Base-by-base conservation (phyloP, 208 protist genomes). In the Leishmania tropica region DNA sequence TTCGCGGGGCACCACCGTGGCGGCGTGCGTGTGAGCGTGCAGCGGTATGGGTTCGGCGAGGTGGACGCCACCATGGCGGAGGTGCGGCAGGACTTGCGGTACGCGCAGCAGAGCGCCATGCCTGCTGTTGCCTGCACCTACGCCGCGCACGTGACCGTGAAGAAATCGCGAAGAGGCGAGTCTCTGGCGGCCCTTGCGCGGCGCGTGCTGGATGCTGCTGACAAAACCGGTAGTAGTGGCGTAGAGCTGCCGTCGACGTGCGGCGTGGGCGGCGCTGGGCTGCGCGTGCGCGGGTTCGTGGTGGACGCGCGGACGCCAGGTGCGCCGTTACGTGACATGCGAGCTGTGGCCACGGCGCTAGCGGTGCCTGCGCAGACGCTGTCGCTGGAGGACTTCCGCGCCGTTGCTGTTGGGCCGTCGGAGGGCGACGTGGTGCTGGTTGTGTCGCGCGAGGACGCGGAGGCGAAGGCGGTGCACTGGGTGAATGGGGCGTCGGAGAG, bases 381-480 rank as follows among this genome's bases (percentile, higher is more conserved):
- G 3, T 85, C 90, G 76, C 83, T 94, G 82, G 90, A 92, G 83
- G 90, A 94, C 85, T 88, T 91, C 78, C 79, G 73, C n/a, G 58
- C 78, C n/a, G 71, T 90, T 72, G 83, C 60, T 24, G 86, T 83
- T 53, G 81, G 56, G 54, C 75, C 72, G 70, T 78, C 81, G 47
- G 78, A 56, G 21, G 60, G 77, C 47, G 83, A 81, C 51, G 81
- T 80, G 53, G 80, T 85, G 60, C 81, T 90, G 17, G 74, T 88
- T 64, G 60, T 88, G 68, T 81, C 86, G 31, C 83, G 81, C 58
- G 76, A 53, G 74, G 87, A 90, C 64, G 85, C 85, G 42, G 81
- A 67, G 24, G 75, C 79, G 76, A 77, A 78, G 75, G 81, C 76
- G 24, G 80, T 91, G 76, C 88, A 91, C 85, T 91, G 88, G 88